These are phyloP conservation scores for Cucumis melo DNA, from an alignment of 306 rosid species.

Conservation along the genomic window DNA sequence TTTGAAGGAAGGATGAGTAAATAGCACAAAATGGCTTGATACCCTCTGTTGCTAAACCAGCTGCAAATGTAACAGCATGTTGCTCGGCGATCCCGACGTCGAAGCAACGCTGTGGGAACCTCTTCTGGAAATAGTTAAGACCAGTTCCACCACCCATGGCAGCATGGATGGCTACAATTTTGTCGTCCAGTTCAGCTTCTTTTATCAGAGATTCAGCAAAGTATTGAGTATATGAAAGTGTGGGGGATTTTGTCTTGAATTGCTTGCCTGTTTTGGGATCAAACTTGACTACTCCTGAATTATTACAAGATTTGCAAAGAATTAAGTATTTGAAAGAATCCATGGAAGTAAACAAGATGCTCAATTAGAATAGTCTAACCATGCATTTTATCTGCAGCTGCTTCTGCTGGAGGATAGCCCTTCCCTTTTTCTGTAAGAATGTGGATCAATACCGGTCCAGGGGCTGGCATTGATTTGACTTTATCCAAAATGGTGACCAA, in stretches of 20 bases:
- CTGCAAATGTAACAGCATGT: constrained; percentile 91
- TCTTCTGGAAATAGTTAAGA: constrained; percentile 75
- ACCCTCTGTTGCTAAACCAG: constrained; percentile 91
- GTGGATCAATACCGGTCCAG: constrained; percentile 85
- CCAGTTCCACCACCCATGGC: constrained; percentile 99
- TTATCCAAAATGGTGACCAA: constrained; percentile 48
- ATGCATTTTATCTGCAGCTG: constrained; percentile 77
- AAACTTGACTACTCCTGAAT: constrained; percentile 75
- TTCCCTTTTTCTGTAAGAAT: constrained; percentile 84
- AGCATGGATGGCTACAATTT: constrained; percentile 82
- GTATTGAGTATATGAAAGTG: constrained; percentile 70
- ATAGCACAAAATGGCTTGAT: constrained; percentile 89
- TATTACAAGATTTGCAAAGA: not conserved
- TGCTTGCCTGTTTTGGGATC: constrained; percentile 79
- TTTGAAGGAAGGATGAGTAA: constrained; percentile 80
- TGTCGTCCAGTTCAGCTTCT: constrained; percentile 69
- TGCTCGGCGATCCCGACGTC: constrained; percentile 95
- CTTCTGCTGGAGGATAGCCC: constrained; percentile 88
- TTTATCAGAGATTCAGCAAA: constrained; percentile 74
- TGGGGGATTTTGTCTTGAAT: constrained; percentile 45
- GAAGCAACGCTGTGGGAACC: constrained; percentile 74
- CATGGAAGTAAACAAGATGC: not conserved
- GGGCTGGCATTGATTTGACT: constrained; percentile 54
- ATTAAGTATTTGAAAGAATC: not conserved
- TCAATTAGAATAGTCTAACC: constrained; percentile 27